phyloP scores from a whole-genome alignment of 2,329 filamentous ascomycete genomes.

The Pseudogymnoascus sp. region DNA sequence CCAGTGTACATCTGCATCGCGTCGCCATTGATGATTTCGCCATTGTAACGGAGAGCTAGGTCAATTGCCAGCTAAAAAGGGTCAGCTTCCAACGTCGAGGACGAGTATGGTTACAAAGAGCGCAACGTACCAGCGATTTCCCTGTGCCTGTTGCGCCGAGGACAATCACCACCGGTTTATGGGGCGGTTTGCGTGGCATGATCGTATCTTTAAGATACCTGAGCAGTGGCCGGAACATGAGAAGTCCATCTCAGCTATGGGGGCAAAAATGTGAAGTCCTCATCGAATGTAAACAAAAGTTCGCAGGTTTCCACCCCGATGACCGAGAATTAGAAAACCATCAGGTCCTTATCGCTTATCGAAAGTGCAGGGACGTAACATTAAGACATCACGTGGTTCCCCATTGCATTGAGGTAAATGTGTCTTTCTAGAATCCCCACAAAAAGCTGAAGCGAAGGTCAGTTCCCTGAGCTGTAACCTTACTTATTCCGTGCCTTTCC shows the following conservation, averaged over 20 bases:
- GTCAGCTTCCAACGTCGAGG: slow-evolving; percentile 11
- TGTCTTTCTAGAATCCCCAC: slow-evolving; percentile 8
- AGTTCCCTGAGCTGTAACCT: slow-evolving; percentile 8
- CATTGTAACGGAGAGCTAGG: slow-evolving; percentile 71
- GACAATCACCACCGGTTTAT: slow-evolving; percentile 65
- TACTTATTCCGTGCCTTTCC: slow-evolving; percentile 8
- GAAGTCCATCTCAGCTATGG: neutral
- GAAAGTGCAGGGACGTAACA: neutral
- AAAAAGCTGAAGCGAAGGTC: slow-evolving; percentile 8
- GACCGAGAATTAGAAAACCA: slow-evolving; percentile 4
- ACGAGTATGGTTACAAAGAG: neutral
- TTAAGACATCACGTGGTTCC: slow-evolving; percentile 10
- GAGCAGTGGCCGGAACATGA: slow-evolving; percentile 7
- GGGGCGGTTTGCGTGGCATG: slow-evolving; percentile 30
- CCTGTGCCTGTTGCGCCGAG: slow-evolving; percentile 89
- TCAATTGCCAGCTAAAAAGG: slow-evolving; percentile 57
- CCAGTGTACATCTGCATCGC: slow-evolving; percentile 96
- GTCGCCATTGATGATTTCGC: slow-evolving; percentile 94
- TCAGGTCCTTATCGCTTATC: slow-evolving; percentile 3
- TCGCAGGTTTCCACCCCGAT: slow-evolving; percentile 16
- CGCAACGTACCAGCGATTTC: slow-evolving; percentile 65
- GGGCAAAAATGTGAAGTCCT: neutral
- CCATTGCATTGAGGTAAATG: slow-evolving; percentile 8
- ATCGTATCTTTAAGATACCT: slow-evolving; percentile 12
- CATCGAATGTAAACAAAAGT: neutral